phyloP scores from a whole-genome alignment of 2,329 filamentous ascomycete genomes.

The Epichloe gansuensis region DNA sequence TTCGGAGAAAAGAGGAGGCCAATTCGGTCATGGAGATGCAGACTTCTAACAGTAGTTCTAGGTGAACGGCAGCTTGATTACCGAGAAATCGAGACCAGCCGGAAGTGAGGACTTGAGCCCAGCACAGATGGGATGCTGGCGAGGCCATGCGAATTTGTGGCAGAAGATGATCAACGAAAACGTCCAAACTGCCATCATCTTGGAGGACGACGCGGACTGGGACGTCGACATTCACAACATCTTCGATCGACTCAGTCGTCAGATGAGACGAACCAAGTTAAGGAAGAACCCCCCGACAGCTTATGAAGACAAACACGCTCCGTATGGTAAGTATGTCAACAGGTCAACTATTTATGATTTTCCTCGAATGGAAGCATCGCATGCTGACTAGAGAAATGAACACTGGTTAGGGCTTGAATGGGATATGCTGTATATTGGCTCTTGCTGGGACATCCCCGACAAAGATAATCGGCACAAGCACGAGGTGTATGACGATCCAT shows the following conservation, averaged over 20 bases:
- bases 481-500: neutral
- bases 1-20: too few species aligned
- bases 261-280: neutral
- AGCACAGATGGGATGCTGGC: conserved; percentile 1
- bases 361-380: too few species aligned
- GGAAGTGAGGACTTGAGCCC: neutral
- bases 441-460: conserved; percentile 3
- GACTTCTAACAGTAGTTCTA: neutral
- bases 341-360: too few species aligned
- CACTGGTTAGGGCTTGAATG: neutral
- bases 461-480: neutral
- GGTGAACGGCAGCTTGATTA: neutral
- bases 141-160: conserved; percentile 1
- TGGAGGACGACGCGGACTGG: conserved; percentile 3
- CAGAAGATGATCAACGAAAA: conserved; percentile 1
- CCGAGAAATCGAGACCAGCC: neutral
- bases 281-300: neutral
- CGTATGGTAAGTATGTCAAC: neutral
- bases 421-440: conserved; percentile 1
- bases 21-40: neutral
- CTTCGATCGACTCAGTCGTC: neutral
- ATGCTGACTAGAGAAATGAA: too few species aligned
- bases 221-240: conserved; percentile 1
- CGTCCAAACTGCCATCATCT: neutral
- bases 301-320: neutral